phyloP scores from a whole-genome alignment of 805 yeast species.

The Isabelozyma pseudorhagii region DNA sequence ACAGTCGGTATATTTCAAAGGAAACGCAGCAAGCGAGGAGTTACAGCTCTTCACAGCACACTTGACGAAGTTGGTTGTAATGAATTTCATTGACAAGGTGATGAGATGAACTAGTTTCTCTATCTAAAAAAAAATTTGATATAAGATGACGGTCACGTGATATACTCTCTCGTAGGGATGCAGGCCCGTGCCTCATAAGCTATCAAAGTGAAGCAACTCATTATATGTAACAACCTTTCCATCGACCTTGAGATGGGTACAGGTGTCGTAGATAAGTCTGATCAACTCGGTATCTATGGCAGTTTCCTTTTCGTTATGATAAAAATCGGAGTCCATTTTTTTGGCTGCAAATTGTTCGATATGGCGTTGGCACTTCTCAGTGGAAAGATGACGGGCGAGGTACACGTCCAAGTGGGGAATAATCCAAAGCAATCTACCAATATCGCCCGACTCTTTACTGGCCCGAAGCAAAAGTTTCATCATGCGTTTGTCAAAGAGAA shows the following conservation, averaged over 20 bases:
- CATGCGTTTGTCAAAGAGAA: constrained; percentile 18
- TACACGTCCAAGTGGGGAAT: constrained; percentile 30
- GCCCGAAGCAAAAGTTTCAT: constrained; percentile 20
- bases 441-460: constrained; percentile 22
- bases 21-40: constrained; percentile 71
- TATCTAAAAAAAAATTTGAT: background rate
- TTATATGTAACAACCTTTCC: constrained; percentile 24
- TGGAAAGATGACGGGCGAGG: background rate
- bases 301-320: constrained; percentile 2
- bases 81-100: constrained; percentile 64
- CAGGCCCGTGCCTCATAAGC: background rate
- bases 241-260: constrained; percentile 22
- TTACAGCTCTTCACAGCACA: constrained; percentile 88
- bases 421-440: constrained; percentile 33
- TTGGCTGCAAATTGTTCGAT: background rate
- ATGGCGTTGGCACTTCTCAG: background rate
- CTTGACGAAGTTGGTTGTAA: constrained; percentile 94
- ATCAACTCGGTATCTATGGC: constrained; percentile 15
- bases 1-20: constrained; percentile 67
- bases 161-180: background rate
- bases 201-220: constrained; percentile 11
- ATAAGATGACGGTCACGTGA: background rate
- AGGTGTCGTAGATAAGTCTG: constrained; percentile 13
- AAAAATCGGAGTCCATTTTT: constrained; percentile 4
- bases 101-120: background rate